These are phyloP conservation scores for Plasmodium sp. DNA, from an alignment of 169 alveolate species.

Conservation along the genomic window DNA sequence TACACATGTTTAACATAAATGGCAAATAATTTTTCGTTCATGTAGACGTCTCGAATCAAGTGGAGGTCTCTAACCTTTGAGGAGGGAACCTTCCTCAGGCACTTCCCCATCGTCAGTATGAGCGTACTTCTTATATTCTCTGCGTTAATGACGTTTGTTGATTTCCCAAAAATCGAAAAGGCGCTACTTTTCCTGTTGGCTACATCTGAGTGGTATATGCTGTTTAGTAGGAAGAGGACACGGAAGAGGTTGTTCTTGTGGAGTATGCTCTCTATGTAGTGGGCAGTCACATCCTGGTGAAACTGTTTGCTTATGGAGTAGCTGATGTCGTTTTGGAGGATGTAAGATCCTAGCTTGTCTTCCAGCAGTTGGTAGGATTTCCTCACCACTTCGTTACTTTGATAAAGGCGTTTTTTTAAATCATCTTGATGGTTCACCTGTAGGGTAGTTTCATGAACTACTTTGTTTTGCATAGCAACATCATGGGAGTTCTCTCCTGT, in stretches of 20 bases:
- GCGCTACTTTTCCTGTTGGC: conserved; percentile 81
- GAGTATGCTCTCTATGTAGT: conserved; percentile 35
- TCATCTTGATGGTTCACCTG: not conserved
- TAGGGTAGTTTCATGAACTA: not conserved
- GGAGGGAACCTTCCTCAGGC: conserved; percentile 20
- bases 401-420: conserved; percentile 27
- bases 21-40: conserved; percentile 24
- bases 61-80: conserved; percentile 17
- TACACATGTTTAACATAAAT: conserved; percentile 43
- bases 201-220: conserved; percentile 71
- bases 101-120: conserved; percentile 40
- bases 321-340: conserved; percentile 63
- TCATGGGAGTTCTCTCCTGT: not conserved
- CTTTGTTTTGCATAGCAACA: not conserved
- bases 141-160: conserved; percentile 77
- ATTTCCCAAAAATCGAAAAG: conserved; percentile 80
- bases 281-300: conserved; percentile 25
- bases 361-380: conserved; percentile 27
- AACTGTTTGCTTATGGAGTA: conserved; percentile 25
- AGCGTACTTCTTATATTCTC: conserved; percentile 78
- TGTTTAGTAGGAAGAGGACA: conserved; percentile 23
- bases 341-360: conserved; percentile 17
- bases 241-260: conserved; percentile 8
- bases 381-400: conserved; percentile 14
- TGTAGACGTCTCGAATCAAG: not conserved